A percentile compares a stretch with the other conserved stretches of the same genome.
These are phyloP conservation scores for Aspergillus aculeatus DNA, from an alignment of 2,329 filamentous ascomycete species.

Conservation along the genomic window DNA sequence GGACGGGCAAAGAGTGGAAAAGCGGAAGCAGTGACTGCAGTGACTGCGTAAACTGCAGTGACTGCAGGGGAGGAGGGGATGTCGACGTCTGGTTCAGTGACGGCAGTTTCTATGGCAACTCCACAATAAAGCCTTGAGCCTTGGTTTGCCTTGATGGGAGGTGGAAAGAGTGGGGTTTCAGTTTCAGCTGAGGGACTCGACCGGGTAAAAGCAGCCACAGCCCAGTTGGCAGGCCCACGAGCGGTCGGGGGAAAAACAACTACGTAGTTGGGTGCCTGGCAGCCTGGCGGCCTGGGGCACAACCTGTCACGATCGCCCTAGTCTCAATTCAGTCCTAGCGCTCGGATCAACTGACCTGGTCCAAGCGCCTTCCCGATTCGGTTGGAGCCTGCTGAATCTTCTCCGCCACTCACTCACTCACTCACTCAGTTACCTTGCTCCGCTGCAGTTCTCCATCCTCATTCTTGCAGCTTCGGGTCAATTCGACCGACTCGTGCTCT, in stretches of 20 bases:
- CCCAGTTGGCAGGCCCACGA: no score
- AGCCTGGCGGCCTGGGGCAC: constrained; percentile 8
- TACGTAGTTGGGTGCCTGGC: constrained; percentile 16
- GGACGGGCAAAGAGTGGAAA: neutral
- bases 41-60: neutral
- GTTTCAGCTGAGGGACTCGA: neutral
- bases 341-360: constrained; percentile 8
- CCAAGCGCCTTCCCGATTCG: constrained; percentile 12
- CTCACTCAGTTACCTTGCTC: no score
- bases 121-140: neutral
- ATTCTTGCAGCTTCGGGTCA: neutral
- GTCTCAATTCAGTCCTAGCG: constrained; percentile 11
- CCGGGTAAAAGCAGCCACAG: no score
- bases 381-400: constrained; percentile 9
- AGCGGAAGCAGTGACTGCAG: neutral
- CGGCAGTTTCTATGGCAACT: constrained; percentile 38
- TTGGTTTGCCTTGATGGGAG: no score
- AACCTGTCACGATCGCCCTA: constrained; percentile 16
- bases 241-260: no score
- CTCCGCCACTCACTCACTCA: neutral
- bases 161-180: neutral
- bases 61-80: constrained; percentile 8
- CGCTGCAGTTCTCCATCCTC: neutral
- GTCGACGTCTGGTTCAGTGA: constrained; percentile 27
- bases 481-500: neutral